These are phyloP conservation scores for Amanita rimosa DNA, from an alignment of 768 basidiomycete species.

Conservation along the genomic window DNA sequence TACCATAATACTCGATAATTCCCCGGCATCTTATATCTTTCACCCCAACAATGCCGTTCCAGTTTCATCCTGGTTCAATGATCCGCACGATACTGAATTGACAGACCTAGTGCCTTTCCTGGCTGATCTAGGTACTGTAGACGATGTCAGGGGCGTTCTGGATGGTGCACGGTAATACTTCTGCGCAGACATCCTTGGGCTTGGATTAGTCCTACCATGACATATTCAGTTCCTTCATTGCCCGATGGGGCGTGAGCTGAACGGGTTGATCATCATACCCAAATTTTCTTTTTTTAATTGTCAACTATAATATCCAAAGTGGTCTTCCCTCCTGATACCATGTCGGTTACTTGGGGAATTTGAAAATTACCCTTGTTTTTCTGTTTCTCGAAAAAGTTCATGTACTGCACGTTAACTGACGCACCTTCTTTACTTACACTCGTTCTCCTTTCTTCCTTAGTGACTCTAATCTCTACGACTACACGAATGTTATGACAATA, in stretches of 20 bases:
- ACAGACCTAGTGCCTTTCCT: slow-evolving; percentile 95
- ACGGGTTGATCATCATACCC: background rate
- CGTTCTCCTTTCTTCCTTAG: background rate
- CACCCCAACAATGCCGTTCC: slow-evolving; percentile 99
- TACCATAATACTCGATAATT: slow-evolving; percentile 97
- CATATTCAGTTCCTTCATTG: slow-evolving; percentile 1
- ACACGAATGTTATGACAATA: slow-evolving; percentile 5
- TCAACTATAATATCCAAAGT: background rate
- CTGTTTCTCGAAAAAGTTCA: background rate
- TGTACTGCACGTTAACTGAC: background rate
- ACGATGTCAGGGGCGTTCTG: slow-evolving; percentile 86
- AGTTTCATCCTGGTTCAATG: slow-evolving; percentile 99
- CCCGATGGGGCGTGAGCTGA: background rate
- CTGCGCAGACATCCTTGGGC: background rate
- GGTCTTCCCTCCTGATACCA: background rate
- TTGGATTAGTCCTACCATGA: background rate
- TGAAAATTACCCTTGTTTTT: background rate
- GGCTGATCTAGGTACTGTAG: slow-evolving; percentile 71
- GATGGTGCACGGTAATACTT: slow-evolving; percentile 61
- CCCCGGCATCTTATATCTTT: slow-evolving; percentile 98
- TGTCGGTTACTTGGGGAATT: background rate
- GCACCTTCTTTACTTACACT: slow-evolving; percentile 1
- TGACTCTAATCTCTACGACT: slow-evolving; percentile 2
- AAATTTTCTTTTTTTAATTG: background rate
- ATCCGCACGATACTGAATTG: slow-evolving; percentile 95